phyloP scores from a whole-genome alignment of 2,329 filamentous ascomycete species.

The Microdochium nivale region DNA sequence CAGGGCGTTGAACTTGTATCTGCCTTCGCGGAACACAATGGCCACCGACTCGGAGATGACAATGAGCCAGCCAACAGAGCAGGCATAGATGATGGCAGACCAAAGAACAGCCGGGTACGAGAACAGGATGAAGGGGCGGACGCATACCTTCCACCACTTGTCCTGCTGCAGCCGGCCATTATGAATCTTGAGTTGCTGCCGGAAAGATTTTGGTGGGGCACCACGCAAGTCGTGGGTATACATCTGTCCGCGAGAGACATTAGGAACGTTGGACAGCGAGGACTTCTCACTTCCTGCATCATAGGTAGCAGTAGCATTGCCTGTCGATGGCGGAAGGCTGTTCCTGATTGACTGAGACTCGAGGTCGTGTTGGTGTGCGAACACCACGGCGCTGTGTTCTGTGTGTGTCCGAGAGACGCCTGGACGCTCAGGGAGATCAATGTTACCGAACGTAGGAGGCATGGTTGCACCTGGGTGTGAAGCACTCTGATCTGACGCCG shows the following conservation, averaged over 20 bases:
- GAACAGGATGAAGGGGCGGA: slow-evolving; percentile 78
- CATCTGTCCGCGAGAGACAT: slow-evolving; percentile 24
- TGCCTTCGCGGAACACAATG: slow-evolving; percentile 63
- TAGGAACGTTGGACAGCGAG: slow-evolving; percentile 23
- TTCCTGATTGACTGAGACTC: background rate
- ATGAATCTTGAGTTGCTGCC: slow-evolving; percentile 66
- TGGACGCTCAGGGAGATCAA: background rate
- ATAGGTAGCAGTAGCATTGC: slow-evolving; percentile 8
- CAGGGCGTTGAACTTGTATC: slow-evolving; percentile 74
- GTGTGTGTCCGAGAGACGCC: background rate
- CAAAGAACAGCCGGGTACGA: slow-evolving; percentile 84
- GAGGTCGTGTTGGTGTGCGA: background rate
- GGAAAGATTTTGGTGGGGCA: slow-evolving; percentile 60
- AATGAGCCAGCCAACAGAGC: slow-evolving; percentile 91
- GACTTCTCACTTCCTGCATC: slow-evolving; percentile 34
- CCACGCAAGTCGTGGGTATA: slow-evolving; percentile 68
- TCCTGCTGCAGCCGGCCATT: slow-evolving; percentile 72
- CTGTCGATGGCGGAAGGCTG: background rate
- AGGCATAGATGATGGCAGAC: slow-evolving; percentile 76
- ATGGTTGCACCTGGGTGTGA: background rate
- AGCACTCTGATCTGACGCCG: slow-evolving; percentile 4
- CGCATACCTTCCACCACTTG: slow-evolving; percentile 68
- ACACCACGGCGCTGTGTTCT: background rate
- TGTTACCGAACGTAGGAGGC: background rate
- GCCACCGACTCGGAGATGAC: slow-evolving; percentile 85